A percentile compares a stretch with the other conserved stretches of the same genome.
Evolutionary conservation across 2,329 filamentous ascomycete genomes (phyloP).

Genomic region (Talaromyces islandicus): DNA sequence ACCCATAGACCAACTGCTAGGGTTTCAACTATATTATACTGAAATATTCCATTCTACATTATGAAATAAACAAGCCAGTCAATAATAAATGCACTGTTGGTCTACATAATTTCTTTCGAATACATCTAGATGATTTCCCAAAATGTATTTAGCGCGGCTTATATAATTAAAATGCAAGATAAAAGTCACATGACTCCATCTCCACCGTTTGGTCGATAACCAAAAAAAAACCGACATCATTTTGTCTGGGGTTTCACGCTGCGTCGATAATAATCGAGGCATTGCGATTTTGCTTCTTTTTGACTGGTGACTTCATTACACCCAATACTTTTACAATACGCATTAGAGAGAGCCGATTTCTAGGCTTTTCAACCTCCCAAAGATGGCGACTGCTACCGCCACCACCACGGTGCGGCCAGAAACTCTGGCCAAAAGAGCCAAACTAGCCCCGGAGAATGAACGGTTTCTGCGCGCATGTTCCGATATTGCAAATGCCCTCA

Average conservation of each 20-base stretch:
- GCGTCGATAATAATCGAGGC: neutral
- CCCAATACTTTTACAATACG: neutral
- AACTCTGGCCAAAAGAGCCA: conserved; percentile 61
- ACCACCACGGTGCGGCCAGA: conserved; percentile 54
- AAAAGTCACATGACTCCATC: neutral
- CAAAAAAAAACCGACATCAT: neutral
- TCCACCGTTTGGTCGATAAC: neutral
- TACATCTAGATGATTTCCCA: neutral
- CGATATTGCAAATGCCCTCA: conserved; percentile 87
- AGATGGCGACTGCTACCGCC: conserved; percentile 52
- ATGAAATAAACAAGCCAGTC: neutral
- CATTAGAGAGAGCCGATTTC: neutral
- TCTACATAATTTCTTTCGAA: neutral
- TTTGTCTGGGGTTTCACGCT: neutral
- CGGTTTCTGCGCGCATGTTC: conserved; percentile 90
- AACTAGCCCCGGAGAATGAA: conserved; percentile 87
- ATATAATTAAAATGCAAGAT: neutral
- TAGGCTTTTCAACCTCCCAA: conserved; percentile 18
- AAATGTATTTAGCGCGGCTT: neutral
- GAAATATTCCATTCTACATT: neutral
- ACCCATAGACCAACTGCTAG: neutral
- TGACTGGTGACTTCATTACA: neutral
- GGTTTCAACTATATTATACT: neutral
- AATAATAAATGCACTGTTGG: neutral
- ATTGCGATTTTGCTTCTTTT: neutral